A percentile compares a stretch with the other conserved stretches of the same genome.
Conservation (phyloP, 768 basidiomycete genomes). For the Lentinula lateritia region DNA sequence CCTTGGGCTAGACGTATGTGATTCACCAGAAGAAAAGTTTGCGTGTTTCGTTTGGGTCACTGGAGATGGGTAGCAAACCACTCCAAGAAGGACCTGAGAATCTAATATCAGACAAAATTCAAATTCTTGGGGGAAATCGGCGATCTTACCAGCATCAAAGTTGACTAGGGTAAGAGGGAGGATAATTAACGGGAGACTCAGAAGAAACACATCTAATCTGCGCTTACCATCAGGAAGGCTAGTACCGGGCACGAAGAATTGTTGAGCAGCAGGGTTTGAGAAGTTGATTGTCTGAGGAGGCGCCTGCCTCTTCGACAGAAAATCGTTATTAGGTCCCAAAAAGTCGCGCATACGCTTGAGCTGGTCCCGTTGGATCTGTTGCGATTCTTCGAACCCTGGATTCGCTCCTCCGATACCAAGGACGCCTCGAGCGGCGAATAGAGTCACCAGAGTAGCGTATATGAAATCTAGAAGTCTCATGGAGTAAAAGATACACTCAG, state of each 20-base stretch:
- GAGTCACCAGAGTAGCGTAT: neutral
- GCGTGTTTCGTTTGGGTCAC: conserved; percentile 50
- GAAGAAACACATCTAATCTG: conserved; percentile 15
- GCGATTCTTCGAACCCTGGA: conserved; percentile 35
- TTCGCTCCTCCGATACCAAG: conserved; percentile 23
- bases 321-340: conserved; percentile 23
- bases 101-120: conserved; percentile 13
- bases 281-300: conserved; percentile 45
- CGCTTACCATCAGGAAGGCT: conserved; percentile 35
- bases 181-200: neutral
- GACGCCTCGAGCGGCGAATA: conserved; percentile 8
- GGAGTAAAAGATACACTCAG: neutral
- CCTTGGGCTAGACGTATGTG: neutral
- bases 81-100: conserved; percentile 57
- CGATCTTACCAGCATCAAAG: conserved; percentile 63
- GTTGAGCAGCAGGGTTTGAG: conserved; percentile 51
- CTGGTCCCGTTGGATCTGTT: conserved; percentile 42
- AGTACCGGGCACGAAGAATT: conserved; percentile 43
- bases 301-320: conserved; percentile 26
- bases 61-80: conserved; percentile 62
- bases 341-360: conserved; percentile 33
- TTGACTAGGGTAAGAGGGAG: conserved; percentile 29
- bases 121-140: conserved; percentile 11
- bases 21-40: conserved; percentile 47
- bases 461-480: conserved; percentile 9